These are phyloP conservation scores for Mycena albidolilacea DNA, from an alignment of 768 basidiomycete genomes.

Conservation along the genomic window DNA sequence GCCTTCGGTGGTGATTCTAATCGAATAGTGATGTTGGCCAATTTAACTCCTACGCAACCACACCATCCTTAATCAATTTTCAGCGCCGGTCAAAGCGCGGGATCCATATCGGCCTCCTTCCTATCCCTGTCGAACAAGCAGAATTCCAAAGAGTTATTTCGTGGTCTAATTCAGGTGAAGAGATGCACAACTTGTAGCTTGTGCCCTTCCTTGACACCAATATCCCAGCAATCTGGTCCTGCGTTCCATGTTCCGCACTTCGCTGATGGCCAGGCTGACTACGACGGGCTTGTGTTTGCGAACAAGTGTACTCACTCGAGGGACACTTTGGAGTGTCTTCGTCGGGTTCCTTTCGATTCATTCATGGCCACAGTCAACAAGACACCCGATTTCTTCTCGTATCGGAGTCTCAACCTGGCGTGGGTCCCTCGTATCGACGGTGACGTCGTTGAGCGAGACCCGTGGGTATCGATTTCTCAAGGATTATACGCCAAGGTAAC, in stretches of 20 bases:
- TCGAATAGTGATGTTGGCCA: constrained; percentile 62
- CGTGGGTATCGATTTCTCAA: constrained; percentile 48
- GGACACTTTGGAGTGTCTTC: constrained; percentile 54
- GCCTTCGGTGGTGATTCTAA: constrained; percentile 70
- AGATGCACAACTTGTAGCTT: not conserved
- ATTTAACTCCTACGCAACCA: not conserved
- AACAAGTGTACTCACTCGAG: constrained; percentile 42
- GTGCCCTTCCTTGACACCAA: not conserved
- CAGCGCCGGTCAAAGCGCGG: constrained; percentile 25
- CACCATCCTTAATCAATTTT: not conserved
- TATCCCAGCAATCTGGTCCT: constrained; percentile 11
- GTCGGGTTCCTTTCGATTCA: constrained; percentile 45
- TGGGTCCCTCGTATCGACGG: constrained; percentile 60
- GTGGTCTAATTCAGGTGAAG: constrained; percentile 17
- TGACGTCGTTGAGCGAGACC: constrained; percentile 51
- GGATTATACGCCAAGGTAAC: constrained; percentile 52
- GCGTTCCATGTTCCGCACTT: not conserved
- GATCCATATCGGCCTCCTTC: constrained; percentile 6
- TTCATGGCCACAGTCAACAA: constrained; percentile 51
- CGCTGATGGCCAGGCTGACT: constrained; percentile 22
- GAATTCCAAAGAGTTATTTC: constrained; percentile 14
- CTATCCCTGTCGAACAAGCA: constrained; percentile 20
- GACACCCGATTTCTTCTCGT: constrained; percentile 49
- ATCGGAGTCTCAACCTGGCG: constrained; percentile 46
- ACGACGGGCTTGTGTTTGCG: constrained; percentile 20